Evolutionary conservation across 768 basidiomycete species (phyloP), one percentile per base, ranked within the genome.

Genomic region (Collybia sp.): DNA sequence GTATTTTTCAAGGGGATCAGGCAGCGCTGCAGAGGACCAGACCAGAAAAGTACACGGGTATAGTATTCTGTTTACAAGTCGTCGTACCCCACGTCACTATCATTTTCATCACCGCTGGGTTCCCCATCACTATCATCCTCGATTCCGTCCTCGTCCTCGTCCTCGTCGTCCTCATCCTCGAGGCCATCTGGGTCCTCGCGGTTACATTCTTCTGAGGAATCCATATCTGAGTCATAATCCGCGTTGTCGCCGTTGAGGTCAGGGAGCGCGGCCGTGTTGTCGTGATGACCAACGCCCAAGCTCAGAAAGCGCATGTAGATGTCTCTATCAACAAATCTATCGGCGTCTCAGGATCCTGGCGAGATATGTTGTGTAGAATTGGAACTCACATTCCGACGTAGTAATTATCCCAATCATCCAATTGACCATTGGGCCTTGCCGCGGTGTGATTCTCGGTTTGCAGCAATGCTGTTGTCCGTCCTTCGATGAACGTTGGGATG

Each of bases 261-360:
- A 4, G n/a, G 25, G 25, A 25, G 25, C 17, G 35, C 35, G 13
- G 35, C n/a, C 10, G 35, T 37, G 17, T 10, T 10, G 35, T 37
- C 10, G n/a, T n/a, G 42, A 40, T 67, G 63, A 18, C 67, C 67
- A 13, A 67, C 43, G 2, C 58, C 67, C 8, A 56, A 49, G 5
- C 60, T 58, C 12, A 49, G 47, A 44, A 58, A 63, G 4, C 58
- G 52, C 53, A 64, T 56, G 25, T 61, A 51, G 62, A 65, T 70
- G 35, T 69, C 66, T 5, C 60, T 48, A 45, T 69, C 64, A 4
- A 59, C 62, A 46, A 66, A 69, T 12, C 68, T 69, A 37, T 17
- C 30, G 38, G 35, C 6, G 19, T 25, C 43, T 35, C 43, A 34
- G 45, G 42, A n/a, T n/a, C 17, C 5, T 10, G 17, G 34, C 2